Base-by-base conservation (phyloP, 2,329 filamentous ascomycete species). In the Cadophora gregata region DNA sequence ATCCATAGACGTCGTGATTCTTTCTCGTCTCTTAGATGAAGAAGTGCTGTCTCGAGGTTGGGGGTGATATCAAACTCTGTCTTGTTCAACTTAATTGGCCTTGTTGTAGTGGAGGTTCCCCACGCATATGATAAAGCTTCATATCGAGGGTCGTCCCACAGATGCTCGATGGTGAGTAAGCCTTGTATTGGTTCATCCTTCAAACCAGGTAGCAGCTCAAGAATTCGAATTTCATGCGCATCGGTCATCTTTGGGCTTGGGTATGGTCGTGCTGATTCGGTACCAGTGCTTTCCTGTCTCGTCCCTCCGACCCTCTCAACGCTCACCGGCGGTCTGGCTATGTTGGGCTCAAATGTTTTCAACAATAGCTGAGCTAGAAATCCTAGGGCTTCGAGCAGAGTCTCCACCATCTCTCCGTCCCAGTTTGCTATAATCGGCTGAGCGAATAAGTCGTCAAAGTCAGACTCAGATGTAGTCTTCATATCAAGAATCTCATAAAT, bases 81-180 rank as follows among this genome's bases (percentile, higher is more conserved):
- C 10, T 58, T n/a, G 33, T 58, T 58, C 53, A 58, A 58, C 31
- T 42, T 9, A 16, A 58, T 58, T 12, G 31, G 12, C 31, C 16
- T 58, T 21, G 24, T 38, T 12, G n/a, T 33, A 5, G 31, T 14
- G 1, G 33, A 36, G 10, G 31, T 58, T 6, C 53, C 33, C 53
- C 53, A 58, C 14, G 53, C 53, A 36, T 58, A 58, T 25, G 53
- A 58, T 21, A 58, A 38, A 24, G 53, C 53, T 25, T 38, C n/a
- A 24, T 58, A 58, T 8, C 53, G 53, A 16, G 53, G 53, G 19
- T 58, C 53, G 4, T 58, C 53, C 21, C 21, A 38, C n/a, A 58
- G 21, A 19, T 58, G 53, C 14, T 58, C 53, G 19, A 58, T 58
- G 1, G n/a, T 58, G 3, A 58, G 53, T n/a, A 38, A n/a, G 27